A percentile compares a stretch with the other conserved stretches of the same genome.
Conservation (phyloP, 2,329 filamentous ascomycete genomes). For the Neofusicoccum sp. region DNA sequence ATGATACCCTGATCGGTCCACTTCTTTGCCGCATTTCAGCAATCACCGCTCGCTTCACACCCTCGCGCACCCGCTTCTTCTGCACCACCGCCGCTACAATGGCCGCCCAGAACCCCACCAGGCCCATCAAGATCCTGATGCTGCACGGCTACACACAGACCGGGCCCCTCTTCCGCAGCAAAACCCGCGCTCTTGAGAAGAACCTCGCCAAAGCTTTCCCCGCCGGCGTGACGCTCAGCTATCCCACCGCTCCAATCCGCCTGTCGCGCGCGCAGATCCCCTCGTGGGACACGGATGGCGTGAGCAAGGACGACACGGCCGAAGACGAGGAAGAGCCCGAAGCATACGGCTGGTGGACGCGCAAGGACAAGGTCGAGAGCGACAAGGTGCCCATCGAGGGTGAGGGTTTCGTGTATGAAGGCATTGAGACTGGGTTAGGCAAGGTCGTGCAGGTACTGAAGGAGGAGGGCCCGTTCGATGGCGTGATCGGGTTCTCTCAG, state of each 20-base stretch:
- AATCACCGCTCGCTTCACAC: neutral
- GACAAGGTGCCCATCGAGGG: slow-evolving; percentile 39
- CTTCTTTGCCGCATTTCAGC: neutral
- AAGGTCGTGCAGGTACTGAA: slow-evolving; percentile 64
- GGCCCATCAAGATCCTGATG: slow-evolving; percentile 51
- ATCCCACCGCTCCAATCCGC: slow-evolving; percentile 50
- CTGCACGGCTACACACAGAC: slow-evolving; percentile 84
- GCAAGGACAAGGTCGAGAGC: slow-evolving; percentile 56
- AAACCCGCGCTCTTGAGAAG: slow-evolving; percentile 86
- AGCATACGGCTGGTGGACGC: slow-evolving; percentile 82
- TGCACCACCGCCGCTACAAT: slow-evolving; percentile 30
- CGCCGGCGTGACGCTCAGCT: slow-evolving; percentile 49
- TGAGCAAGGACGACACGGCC: slow-evolving; percentile 30
- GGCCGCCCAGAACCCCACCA: slow-evolving; percentile 34
- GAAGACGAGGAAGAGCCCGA: slow-evolving; percentile 60
- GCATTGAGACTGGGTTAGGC: slow-evolving; percentile 69
- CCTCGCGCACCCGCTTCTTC: neutral
- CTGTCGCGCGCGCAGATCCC: slow-evolving; percentile 51
- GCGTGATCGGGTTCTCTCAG: slow-evolving; percentile 81
- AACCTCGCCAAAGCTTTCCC: slow-evolving; percentile 74
- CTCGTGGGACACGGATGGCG: slow-evolving; percentile 26
- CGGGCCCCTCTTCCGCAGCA: slow-evolving; percentile 79
- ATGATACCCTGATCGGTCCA: slow-evolving; percentile 13
- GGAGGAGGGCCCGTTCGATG: slow-evolving; percentile 71
- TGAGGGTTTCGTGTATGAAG: slow-evolving; percentile 60